Base-by-base conservation (phyloP, 75 land plant genomes). In the Chamaecyparis obtusa region DNA sequence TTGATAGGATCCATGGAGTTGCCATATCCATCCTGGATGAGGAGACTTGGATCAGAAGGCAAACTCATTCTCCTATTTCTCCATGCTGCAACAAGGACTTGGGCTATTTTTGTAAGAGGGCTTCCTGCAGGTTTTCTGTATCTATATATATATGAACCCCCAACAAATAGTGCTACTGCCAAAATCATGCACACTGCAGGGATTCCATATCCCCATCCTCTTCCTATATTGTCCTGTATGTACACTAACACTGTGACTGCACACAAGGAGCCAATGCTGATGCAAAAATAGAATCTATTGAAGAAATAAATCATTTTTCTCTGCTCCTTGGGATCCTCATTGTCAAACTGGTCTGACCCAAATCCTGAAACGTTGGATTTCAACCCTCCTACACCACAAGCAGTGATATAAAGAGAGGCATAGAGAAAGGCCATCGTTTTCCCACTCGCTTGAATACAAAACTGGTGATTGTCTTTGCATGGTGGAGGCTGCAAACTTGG, bases 161-260 rank as follows among this genome's bases (percentile, higher is more conserved):
- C 83, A 9, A 96, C 71, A 85, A 97, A 91, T 9, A 96, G 67
- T 14, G 89, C 75, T 13, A 96, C 90, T 1, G 95, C 94, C 0
- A 94, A 74, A 5, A 88, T 87, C 96, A 96, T 94, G 36, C 94
- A 88, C 46, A 64, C 94, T n/a, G 98, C 95, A 13, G 99, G 96
- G 41, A 96, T 93, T 30, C 98, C 98, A 83, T 93, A 97, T 16
- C 98, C 99, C 94, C 90, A 93, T 2, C 95, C 98, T 75, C 95
- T 92, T 46, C 98, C 98, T 35, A 95, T 95, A 86, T 96, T 92
- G 85, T 96, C 98, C 84, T 97, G 98, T 21, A 96, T 89, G 86
- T 96, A 97, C 0, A 97, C 98, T 72, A 97, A 92, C 76, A 97
- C 96, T 36, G 95, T 97, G 33, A 96, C 96, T 27, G 99, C 93